Base-by-base conservation (phyloP, 108 stramenopile genomes). In the Stephanodiscus minutulus region DNA sequence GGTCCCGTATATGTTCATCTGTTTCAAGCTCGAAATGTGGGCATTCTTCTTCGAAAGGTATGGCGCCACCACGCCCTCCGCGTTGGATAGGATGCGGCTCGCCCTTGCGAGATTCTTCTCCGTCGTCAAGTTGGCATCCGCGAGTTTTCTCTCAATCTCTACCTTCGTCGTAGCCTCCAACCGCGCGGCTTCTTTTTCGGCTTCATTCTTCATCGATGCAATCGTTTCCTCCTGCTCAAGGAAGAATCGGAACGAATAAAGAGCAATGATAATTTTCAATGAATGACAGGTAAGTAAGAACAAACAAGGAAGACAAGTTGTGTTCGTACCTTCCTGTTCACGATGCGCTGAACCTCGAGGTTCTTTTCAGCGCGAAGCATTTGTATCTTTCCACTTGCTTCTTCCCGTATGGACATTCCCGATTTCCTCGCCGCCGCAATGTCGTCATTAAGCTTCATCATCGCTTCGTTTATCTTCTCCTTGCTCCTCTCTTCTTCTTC, bases 381-480 rank as follows among this genome's bases (percentile, higher is more conserved):
- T 41, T 74, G 35, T 18, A 67, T 47, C 55, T 29, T 67, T 4
- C 60, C 66, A 21, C 27, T 59, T 7, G 63, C 67, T 61, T 74
- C 74, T 68, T 74, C 66, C 29, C 64, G 20, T 18, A 74, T 67
- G 5, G 48, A 18, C 13, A 65, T 65, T 20, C 22, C 41, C 2
- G 52, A 44, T 44, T 68, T 74, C 24, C 31, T 46, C 28, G 66
- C 64, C 36, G 66, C 67, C 7, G 74, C 74, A 7, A 47, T 61
- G 12, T 41, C 74, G 54, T 74, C 74, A 46, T 68, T 66, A 12
- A 74, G 22, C 37, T 74, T 74, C 37, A 74, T 66, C 57, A 52
- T 59, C 48, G 66, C 74, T 25, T 61, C 74, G 27, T 61, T 68
- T 11, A 74, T 66, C 10, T 46, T 21, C 39, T 74, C 74, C 17